phyloP scores from a whole-genome alignment of 352 stramenopile species.

The Phytophthora capsici region DNA sequence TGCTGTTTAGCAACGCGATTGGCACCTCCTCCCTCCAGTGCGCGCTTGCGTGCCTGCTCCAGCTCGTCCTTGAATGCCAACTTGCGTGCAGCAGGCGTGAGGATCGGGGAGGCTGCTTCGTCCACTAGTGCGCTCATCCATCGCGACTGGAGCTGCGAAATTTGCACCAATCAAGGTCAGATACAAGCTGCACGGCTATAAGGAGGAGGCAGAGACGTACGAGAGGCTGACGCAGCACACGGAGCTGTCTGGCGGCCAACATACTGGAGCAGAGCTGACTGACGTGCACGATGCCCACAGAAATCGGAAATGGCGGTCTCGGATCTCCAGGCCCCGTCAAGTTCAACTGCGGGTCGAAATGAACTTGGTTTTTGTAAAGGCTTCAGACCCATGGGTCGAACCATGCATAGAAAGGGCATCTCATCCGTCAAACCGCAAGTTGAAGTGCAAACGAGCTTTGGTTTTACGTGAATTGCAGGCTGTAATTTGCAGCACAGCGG shows the following conservation, averaged over 20 bases:
- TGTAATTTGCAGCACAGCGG: slow-evolving; percentile 8
- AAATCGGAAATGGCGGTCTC: slow-evolving; percentile 26
- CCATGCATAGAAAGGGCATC: background rate
- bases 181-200: background rate
- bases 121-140: slow-evolving; percentile 51
- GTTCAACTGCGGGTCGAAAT: slow-evolving; percentile 24
- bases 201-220: slow-evolving; percentile 5
- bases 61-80: slow-evolving; percentile 77
- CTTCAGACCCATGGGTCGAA: slow-evolving; percentile 8
- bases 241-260: slow-evolving; percentile 26
- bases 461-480: slow-evolving; percentile 26
- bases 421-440: slow-evolving; percentile 9
- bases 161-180: slow-evolving; percentile 3
- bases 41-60: slow-evolving; percentile 68
- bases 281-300: slow-evolving; percentile 2
- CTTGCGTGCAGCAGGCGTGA: slow-evolving; percentile 69
- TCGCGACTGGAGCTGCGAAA: slow-evolving; percentile 37
- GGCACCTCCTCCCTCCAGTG: slow-evolving; percentile 89
- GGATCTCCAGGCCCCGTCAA: slow-evolving; percentile 10
- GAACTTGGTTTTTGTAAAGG: slow-evolving; percentile 19
- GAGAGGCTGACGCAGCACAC: slow-evolving; percentile 27
- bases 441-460: slow-evolving; percentile 17
- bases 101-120: slow-evolving; percentile 35
- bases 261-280: slow-evolving; percentile 2
- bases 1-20: slow-evolving; percentile 92